Evolutionary conservation across 768 basidiomycete species (phyloP), one percentile per base, ranked within the genome.

Genomic region (Pseudohyphozyma bogoriensis): DNA sequence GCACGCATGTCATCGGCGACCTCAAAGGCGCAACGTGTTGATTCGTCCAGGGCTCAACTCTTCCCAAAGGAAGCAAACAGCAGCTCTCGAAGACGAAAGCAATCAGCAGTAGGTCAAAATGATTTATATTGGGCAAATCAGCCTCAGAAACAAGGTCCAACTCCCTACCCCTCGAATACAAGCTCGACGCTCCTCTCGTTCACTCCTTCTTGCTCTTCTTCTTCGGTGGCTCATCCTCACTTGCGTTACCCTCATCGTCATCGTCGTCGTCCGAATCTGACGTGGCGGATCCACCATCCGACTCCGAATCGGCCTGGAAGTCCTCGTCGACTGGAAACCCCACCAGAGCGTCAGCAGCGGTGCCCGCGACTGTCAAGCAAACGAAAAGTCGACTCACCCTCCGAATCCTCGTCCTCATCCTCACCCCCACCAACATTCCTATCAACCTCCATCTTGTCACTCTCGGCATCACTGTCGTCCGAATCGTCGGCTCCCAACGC

Each of bases 261-360:
- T 75, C 77, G 50, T 67, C 67, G 55, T 72, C 35, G 36, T 69
- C 73, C 39, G 66, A 69, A 15, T 70, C 74, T 24, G 24, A 13
- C 24, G 24, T 26, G 45, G 64, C 73, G 16, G n/a, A n/a, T n/a
- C n/a, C n/a, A n/a, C n/a, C n/a, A n/a, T 72, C 73, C 8, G 66
- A 68, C 29, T 40, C 60, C 16, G 69, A 69, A 31, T 65, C 64
- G 10, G 84, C 90, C 62, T 84, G 75, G 81, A 97, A 97, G 74
- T 95, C 91, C 73, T 92, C 85, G 66, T 86, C 93, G 86, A 76
- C 77, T 74, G 65, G 36, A 39, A 18, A 42, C 22, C 28, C 13
- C 51, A n/a, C 16, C 20, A 51, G 40, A 51, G 72, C 22, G 66
- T 46, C 49, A 36, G 13, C 69, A 56, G 5, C n/a, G 55, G 3